Conservation (phyloP, 2,329 filamentous ascomycete species). For the Phialemonium atrogriseum region DNA sequence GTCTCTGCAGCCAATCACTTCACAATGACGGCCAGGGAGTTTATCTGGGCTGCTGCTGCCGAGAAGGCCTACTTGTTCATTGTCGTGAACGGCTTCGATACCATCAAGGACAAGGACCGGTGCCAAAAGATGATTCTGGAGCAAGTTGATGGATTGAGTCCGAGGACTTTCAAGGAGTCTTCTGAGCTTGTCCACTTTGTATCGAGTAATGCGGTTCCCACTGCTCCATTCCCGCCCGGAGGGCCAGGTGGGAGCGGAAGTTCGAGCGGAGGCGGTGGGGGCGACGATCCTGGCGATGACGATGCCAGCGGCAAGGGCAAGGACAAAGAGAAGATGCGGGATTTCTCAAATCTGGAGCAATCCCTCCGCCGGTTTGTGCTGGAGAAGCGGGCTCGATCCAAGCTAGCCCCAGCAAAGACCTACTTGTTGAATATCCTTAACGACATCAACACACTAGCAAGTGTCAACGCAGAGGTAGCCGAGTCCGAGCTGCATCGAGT, state of each 20-base stretch:
- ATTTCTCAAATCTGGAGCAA: constrained; percentile 84
- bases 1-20: constrained; percentile 98
- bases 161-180: constrained; percentile 85
- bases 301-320: constrained; percentile 74
- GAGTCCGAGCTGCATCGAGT: constrained; percentile 79
- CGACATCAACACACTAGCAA: constrained; percentile 75
- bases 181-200: constrained; percentile 94
- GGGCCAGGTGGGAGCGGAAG: constrained; percentile 46
- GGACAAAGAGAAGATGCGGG: constrained; percentile 76
- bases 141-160: constrained; percentile 80
- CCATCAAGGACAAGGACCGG: constrained; percentile 82
- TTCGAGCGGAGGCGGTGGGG: constrained; percentile 46
- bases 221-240: constrained; percentile 50
- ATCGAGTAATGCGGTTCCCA: constrained; percentile 89
- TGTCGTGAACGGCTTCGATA: constrained; percentile 95
- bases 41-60: constrained; percentile 88
- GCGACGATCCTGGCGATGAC: constrained; percentile 37
- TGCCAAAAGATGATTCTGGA: constrained; percentile 92
- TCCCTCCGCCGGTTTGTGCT: constrained; percentile 88
- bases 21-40: constrained; percentile 94
- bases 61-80: constrained; percentile 99
- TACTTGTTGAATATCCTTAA: constrained; percentile 90
- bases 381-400: constrained; percentile 90
- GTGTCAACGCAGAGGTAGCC: constrained; percentile 81
- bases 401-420: constrained; percentile 89